Evolutionary conservation across 1,284 basidiomycete genomes (phyloP), one percentile per base, ranked within the genome.

Genomic region (Cryptococcus sp.): DNA sequence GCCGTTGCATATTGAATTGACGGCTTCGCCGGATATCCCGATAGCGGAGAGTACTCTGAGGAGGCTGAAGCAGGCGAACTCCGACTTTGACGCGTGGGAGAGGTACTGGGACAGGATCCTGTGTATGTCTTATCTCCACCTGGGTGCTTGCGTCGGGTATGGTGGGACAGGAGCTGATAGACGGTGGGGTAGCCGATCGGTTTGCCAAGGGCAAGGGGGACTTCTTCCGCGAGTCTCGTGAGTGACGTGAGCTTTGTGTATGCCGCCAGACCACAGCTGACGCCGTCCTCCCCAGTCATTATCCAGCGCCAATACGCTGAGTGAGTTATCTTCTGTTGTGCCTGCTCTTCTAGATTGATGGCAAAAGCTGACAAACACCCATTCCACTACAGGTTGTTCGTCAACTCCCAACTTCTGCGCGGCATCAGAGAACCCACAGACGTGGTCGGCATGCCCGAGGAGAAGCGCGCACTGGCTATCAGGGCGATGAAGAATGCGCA

Each of bases 401-500:
- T 77, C 61, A 78, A 78, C 55, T 77, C 75, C 11, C 77, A 78
- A 55, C 64, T 78, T 0, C 62, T 78, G 9, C 62, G 77, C 24
- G 77, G 75, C 0, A 70, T 78, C 52, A 63, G 71, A 13, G 75
- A 78, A 46, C 70, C 74, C 8, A 66, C 68, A 5, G 75, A 77
- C 53, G 72, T 77, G 20, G 62, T 65, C 9, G 66, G 64, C 23
- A 75, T 78, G 75, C 72, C 75, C 1, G 69, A 69, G 23, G 75
- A 78, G 55, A 76, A 76, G 60, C 61, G 72, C n/a, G 61, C 64
- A 7, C 56, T 78, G 38, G 77, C 77, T 2, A 74, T 78, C 23
- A 57, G 73, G 39, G 75, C 77, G 2, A 78, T 78, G 75, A 57
- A 71, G 16, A 78, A 77, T 53, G 77, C 77, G n/a, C 75, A 78